Conservation (phyloP, 2,329 filamentous ascomycete genomes). For the Xylariaceae sp. region DNA sequence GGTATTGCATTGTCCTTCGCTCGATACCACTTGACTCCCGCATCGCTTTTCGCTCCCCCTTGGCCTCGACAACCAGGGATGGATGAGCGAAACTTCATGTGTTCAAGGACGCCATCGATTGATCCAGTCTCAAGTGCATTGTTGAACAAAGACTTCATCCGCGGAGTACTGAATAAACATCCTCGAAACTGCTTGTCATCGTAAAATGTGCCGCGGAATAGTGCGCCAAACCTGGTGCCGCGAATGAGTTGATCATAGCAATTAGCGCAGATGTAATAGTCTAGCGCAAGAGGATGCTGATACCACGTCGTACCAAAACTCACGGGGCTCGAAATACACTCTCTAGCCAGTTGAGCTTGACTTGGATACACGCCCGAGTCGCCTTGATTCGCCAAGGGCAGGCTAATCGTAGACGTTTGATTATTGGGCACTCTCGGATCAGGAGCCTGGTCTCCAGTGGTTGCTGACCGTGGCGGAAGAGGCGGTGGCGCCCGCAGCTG, state of each 20-base stretch:
- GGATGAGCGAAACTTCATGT: constrained; percentile 5
- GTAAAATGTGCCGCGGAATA: constrained; percentile 3
- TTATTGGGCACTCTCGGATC: too few species aligned
- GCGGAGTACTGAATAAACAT: constrained; percentile 2
- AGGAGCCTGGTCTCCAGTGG: background rate
- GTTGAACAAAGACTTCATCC: constrained; percentile 10
- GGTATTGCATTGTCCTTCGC: constrained; percentile 10
- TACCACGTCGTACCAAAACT: constrained; percentile 11
- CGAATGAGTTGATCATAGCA: constrained; percentile 10
- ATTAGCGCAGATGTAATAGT: constrained; percentile 7
- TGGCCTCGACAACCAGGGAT: constrained; percentile 6
- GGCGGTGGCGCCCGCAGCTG: too few species aligned
- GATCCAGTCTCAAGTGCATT: constrained; percentile 7
- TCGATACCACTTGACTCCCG: constrained; percentile 11
- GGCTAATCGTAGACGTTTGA: too few species aligned
- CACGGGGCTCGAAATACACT: constrained; percentile 5
- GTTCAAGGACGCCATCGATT: constrained; percentile 3
- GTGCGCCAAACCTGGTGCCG: background rate
- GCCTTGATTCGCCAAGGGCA: too few species aligned
- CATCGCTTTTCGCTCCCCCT: constrained; percentile 1
- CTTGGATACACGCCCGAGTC: too few species aligned
- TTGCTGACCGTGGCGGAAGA: background rate
- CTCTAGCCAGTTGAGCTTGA: constrained; percentile 3
- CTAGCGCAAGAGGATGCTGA: constrained; percentile 5
- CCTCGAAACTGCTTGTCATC: constrained; percentile 3